Percentiles rank a stretch among this genome's conserved stretches.
Conservation (phyloP, 768 basidiomycete genomes). For the Omphalotus guepiniiformis region DNA sequence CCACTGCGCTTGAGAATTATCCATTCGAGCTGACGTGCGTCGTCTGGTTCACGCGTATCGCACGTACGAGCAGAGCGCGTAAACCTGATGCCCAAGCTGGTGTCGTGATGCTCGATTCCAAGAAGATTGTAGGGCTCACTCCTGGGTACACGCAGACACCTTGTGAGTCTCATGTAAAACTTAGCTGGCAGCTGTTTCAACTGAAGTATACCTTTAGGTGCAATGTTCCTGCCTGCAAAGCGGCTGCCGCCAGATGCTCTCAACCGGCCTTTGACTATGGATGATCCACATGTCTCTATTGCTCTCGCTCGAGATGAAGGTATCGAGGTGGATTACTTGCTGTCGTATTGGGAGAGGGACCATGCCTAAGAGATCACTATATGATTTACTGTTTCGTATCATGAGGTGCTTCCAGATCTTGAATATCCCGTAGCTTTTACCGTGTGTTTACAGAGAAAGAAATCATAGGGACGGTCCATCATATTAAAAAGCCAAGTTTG, state of each 20-base stretch:
- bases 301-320: not conserved
- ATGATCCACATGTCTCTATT: not conserved
- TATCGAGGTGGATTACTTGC: not conserved
- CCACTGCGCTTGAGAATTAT: not conserved
- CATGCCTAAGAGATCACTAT: no score
- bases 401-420: no score
- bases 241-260: not conserved
- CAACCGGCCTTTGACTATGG: not conserved
- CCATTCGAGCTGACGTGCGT: not conserved
- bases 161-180: not conserved
- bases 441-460: no score
- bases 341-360: not conserved
- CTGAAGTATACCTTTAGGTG: not conserved
- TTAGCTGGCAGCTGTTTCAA: not conserved
- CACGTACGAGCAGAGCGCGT: not conserved
- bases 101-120: not conserved
- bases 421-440: no score
- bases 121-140: not conserved
- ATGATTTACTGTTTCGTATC: no score
- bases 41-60: not conserved
- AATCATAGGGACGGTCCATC: no score
- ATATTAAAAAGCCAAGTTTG: no score
- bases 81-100: not conserved
- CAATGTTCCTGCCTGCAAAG: not conserved
- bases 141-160: not conserved